Evolutionary conservation across 1,139 yeast species (phyloP).

Genomic region (Debaryomyces sp.): DNA sequence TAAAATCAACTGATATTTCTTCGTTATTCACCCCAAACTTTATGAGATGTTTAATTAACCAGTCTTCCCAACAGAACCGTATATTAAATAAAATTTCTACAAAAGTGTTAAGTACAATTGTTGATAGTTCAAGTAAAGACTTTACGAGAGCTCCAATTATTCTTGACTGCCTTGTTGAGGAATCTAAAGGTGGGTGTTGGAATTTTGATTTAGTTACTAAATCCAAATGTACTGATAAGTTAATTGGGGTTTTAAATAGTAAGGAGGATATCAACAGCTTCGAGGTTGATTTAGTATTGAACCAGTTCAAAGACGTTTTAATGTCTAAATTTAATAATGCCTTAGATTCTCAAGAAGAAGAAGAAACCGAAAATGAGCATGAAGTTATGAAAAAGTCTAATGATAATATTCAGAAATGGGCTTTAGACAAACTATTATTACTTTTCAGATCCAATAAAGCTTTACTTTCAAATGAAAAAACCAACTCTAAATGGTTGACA

Average conservation of each 20-base stretch:
- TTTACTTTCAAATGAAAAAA: conserved; percentile 14
- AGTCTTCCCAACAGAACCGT: conserved; percentile 67
- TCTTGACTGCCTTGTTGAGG: conserved; percentile 50
- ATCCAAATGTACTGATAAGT: conserved; percentile 63
- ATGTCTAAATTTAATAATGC: conserved; percentile 24
- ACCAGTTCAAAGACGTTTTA: conserved; percentile 27
- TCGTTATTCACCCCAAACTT: conserved; percentile 68
- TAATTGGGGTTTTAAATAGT: conserved; percentile 40
- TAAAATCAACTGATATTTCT: conserved; percentile 34
- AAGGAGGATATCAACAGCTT: conserved; percentile 17
- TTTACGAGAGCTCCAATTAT: conserved; percentile 51
- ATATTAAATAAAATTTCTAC: conserved; percentile 68
- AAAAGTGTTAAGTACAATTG: conserved; percentile 48
- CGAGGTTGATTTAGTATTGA: conserved; percentile 18
- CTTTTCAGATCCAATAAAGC: conserved; percentile 55
- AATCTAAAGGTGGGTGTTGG: conserved; percentile 59
- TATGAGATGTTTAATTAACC: conserved; percentile 76
- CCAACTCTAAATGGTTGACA: conserved; percentile 31
- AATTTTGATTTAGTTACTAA: conserved; percentile 81
- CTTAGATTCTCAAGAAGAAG: conserved; percentile 23
- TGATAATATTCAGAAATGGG: conserved; percentile 62
- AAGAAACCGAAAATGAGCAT: conserved; percentile 13
- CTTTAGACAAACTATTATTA: conserved; percentile 64
- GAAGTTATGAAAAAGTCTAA: conserved; percentile 23
- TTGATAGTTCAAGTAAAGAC: conserved; percentile 35